Evolutionary conservation across 129 eudicot genomes (phyloP), one percentile per base, ranked within the genome.

Genomic region (Arctium minus): DNA sequence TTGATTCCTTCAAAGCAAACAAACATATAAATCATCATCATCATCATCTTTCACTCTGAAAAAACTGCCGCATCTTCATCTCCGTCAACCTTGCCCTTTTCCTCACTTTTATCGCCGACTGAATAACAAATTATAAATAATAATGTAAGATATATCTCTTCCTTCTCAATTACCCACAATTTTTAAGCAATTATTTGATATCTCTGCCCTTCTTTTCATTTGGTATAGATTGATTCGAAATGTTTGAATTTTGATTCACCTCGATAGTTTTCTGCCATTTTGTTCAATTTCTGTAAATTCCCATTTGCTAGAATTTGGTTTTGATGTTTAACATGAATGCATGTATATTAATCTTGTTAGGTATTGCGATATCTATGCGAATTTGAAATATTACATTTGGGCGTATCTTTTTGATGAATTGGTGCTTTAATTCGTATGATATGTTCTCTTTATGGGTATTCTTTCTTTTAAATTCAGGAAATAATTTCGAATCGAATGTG

Each of bases 71-170:
- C 86, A 82, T 73, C 86, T 35, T 88, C 87, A 79, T 85, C 87
- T 82, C 89, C 87, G 85, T 83, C 85, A 82, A 79, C 71, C 79
- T 36, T 36, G 12, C 78, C 77, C 82, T 40, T 40, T 56, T 50
- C 86, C 89, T 90, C 80, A 88, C 33, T 82, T 88, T 88, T 77
- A 76, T 85, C 94, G 92, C 81, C 86, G 77, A 27, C 71, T 48
- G 50, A 80, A 40, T 15, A 39, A 13, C 81, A 32, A 74, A 8
- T 13, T 77, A 77, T 85, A 84, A 53, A 80, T 82, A 53, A 80
- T 82, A 81, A 36, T 80, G 89, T 88, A 79, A 84, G 87, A 67
- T 84, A 67, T 84, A 76, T 42, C 77, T 79, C 31, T 78, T 35
- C 35, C 27, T 22, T 22, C 27, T 22, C 65, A 42, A 80, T 44